Evolutionary conservation across 805 yeast species (phyloP).

Genomic region (Suhomyces kilbournensis): DNA sequence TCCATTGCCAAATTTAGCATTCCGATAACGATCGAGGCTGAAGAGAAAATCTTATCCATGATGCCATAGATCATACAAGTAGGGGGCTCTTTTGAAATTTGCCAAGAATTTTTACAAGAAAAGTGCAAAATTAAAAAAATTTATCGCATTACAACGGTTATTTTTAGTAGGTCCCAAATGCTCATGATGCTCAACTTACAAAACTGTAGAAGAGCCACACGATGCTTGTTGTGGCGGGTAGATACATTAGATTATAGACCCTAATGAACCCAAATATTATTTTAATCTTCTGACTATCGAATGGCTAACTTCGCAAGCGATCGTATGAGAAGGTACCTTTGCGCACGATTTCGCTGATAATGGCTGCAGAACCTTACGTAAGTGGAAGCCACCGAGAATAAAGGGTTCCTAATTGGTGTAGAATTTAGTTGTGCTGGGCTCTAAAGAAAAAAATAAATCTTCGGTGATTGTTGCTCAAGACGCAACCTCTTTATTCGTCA

Average conservation of each 20-base stretch:
- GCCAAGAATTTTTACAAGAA: too few species aligned
- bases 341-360: background rate
- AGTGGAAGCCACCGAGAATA: background rate
- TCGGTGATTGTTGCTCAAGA: background rate
- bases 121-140: background rate
- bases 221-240: background rate
- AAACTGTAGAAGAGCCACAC: background rate
- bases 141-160: background rate
- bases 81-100: too few species aligned
- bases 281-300: background rate
- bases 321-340: background rate
- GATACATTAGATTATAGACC: background rate
- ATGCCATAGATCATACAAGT: too few species aligned
- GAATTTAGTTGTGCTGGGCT: background rate
- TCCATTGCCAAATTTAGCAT: too few species aligned
- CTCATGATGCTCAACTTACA: background rate
- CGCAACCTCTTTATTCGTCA: background rate
- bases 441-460: background rate
- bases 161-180: background rate
- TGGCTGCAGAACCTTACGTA: background rate
- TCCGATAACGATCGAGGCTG: too few species aligned
- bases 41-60: too few species aligned
- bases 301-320: background rate
- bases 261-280: background rate
- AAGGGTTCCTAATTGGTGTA: background rate